Conservation (phyloP, 2,329 filamentous ascomycete species). For the Phyllosticta paracitricarpa region DNA sequence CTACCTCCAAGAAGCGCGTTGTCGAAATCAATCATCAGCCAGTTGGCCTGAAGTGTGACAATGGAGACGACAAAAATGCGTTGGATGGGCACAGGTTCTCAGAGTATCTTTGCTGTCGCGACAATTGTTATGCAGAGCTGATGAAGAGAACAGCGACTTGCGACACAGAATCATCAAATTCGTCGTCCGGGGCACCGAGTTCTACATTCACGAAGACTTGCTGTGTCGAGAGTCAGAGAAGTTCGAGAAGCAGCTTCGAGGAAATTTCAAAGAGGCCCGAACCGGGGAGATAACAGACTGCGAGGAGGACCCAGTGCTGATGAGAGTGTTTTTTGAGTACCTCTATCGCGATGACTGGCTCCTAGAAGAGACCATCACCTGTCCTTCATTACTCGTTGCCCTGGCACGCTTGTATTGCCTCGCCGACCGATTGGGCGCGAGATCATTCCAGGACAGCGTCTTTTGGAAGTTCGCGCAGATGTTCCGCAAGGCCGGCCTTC, state of each 20-base stretch:
- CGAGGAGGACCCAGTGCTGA: not conserved
- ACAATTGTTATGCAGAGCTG: not conserved
- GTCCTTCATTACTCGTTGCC: not conserved
- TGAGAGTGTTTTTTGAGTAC: not conserved
- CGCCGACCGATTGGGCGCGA: not conserved
- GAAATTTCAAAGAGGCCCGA: not conserved
- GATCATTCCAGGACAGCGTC: not conserved
- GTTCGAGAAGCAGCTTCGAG: not conserved
- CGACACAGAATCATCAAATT: not conserved
- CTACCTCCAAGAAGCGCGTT: too few species aligned
- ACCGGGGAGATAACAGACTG: not conserved
- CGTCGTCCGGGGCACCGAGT: not conserved
- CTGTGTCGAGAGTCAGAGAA: not conserved
- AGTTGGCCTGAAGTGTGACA: too few species aligned
- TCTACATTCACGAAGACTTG: not conserved
- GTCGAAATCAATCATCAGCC: too few species aligned
- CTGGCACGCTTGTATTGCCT: not conserved
- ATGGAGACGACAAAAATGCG: too few species aligned
- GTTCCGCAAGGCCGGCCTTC: not conserved
- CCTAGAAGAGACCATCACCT: not conserved
- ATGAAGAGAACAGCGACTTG: not conserved
- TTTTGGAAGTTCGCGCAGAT: not conserved
- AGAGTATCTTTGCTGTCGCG: not conserved
- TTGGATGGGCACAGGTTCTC: not conserved
- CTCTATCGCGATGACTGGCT: not conserved